A percentile compares a stretch with the other conserved stretches of the same genome.
phyloP scores from a whole-genome alignment of 2,329 filamentous ascomycete species.

The Aspergillus thermomutatus region DNA sequence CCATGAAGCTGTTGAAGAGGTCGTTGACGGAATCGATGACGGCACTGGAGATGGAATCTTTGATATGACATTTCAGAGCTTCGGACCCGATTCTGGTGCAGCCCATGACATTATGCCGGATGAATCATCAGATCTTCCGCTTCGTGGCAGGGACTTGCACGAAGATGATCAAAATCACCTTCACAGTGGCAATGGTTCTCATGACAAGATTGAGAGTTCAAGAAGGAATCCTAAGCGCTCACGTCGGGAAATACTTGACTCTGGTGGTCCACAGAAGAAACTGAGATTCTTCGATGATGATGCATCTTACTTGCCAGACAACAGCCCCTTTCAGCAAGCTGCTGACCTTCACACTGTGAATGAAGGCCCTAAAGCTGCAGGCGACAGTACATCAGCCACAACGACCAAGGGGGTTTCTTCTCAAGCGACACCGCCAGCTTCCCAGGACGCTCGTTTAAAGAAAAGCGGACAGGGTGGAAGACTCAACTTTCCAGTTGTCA shows the following conservation, averaged over 20 bases:
- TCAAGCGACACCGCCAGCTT: conserved; percentile 21
- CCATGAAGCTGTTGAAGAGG: conserved; percentile 14
- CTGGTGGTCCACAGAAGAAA: conserved; percentile 9
- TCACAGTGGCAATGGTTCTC: background rate
- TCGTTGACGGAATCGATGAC: conserved; percentile 6
- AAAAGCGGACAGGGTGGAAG: conserved; percentile 39
- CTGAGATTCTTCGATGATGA: background rate
- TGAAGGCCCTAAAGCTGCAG: background rate
- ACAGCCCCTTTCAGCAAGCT: background rate
- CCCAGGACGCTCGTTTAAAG: conserved; percentile 24
- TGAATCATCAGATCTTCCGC: background rate
- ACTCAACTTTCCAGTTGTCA: conserved; percentile 71
- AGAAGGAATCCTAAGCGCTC: background rate
- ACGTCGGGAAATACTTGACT: background rate
- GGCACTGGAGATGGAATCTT: conserved; percentile 22
- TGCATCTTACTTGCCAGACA: background rate
- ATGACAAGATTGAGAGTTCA: background rate
- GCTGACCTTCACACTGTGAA: background rate
- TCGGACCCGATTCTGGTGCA: conserved; percentile 3
- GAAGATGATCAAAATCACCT: background rate
- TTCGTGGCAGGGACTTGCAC: background rate
- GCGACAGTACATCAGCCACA: conserved; percentile 5
- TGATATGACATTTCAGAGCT: conserved; percentile 18
- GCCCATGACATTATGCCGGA: background rate
- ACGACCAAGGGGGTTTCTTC: conserved; percentile 12